A percentile compares a stretch with the other conserved stretches of the same genome.
Conservation (phyloP, 176 grass and related monocot species). For the Avena sativa region DNA sequence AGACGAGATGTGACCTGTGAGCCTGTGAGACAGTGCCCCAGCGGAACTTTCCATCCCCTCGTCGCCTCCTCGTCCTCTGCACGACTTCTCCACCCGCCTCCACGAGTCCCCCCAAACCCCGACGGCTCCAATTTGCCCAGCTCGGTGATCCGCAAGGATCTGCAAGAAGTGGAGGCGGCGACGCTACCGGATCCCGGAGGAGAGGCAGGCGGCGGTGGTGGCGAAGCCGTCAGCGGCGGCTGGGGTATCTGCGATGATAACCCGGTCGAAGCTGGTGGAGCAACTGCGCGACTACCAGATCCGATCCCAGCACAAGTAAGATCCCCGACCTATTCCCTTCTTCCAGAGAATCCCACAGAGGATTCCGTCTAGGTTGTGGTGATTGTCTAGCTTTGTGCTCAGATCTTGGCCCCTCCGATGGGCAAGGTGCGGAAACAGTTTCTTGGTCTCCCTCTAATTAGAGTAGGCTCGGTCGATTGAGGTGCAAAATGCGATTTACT, state of each 20-base stretch:
- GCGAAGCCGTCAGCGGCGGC: slow-evolving; percentile 33
- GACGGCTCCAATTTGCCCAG: background rate
- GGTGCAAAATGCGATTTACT: slow-evolving; percentile 11
- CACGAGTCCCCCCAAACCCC: background rate
- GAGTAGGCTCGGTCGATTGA: slow-evolving; percentile 13
- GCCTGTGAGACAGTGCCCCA: background rate
- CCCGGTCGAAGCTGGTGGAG: slow-evolving; percentile 98
- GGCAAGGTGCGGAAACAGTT: background rate
- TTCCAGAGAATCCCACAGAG: background rate
- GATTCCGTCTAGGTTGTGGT: slow-evolving; percentile 18
- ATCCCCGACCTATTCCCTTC: background rate
- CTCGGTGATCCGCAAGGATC: slow-evolving; percentile 35
- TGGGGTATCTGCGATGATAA: slow-evolving; percentile 77
- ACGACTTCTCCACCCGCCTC: slow-evolving; percentile 31
- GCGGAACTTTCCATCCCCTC: slow-evolving; percentile 26
- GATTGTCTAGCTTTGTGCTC: slow-evolving; percentile 16
- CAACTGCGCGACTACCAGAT: slow-evolving; percentile 98
- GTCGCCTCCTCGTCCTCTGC: slow-evolving; percentile 11
- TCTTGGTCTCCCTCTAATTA: background rate
- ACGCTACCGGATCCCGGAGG: slow-evolving; percentile 19
- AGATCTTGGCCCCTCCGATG: slow-evolving; percentile 39
- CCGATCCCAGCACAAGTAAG: slow-evolving; percentile 99
- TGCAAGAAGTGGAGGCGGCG: slow-evolving; percentile 5
- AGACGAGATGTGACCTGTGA: background rate
- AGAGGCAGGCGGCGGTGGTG: slow-evolving; percentile 35